A percentile compares a stretch with the other conserved stretches of the same genome.
Evolutionary conservation across 768 basidiomycete species (phyloP).

Genomic region (Pholiota molesta): DNA sequence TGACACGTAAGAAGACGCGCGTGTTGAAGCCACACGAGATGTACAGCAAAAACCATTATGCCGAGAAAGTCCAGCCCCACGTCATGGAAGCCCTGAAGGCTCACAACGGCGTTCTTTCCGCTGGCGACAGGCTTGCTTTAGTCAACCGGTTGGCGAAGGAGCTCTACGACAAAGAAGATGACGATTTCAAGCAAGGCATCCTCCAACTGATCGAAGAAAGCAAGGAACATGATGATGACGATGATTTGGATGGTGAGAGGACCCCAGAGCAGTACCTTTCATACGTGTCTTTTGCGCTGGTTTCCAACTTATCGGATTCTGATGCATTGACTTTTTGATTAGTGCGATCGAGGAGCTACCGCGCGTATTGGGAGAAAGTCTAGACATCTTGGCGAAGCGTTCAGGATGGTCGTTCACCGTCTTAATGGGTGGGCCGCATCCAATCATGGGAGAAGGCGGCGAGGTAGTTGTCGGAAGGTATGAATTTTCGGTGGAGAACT

Average conservation of each 20-base stretch:
- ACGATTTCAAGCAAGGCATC: not conserved
- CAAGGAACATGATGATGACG: not conserved
- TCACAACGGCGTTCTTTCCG: no score
- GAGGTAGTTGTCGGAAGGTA: conserved; percentile 8
- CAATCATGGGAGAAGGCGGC: no score
- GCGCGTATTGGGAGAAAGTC: not conserved
- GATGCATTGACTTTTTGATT: not conserved
- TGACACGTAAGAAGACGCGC: not conserved
- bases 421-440: conserved; percentile 14
- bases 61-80: conserved; percentile 3
- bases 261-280: conserved; percentile 6
- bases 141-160: conserved; percentile 1
- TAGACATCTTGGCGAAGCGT: not conserved
- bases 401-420: conserved; percentile 10
- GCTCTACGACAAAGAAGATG: not conserved
- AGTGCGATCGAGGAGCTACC: conserved; percentile 7
- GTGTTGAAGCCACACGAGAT: conserved; percentile 1
- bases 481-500: no score
- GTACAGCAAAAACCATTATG: not conserved
- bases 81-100: not conserved
- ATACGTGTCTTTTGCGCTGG: not conserved
- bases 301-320: not conserved
- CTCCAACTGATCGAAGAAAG: not conserved
- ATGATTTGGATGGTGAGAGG: not conserved
- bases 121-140: not conserved